These are phyloP conservation scores for Hylodesmum podocarpum DNA, from an alignment of 306 rosid genomes.

Conservation along the genomic window DNA sequence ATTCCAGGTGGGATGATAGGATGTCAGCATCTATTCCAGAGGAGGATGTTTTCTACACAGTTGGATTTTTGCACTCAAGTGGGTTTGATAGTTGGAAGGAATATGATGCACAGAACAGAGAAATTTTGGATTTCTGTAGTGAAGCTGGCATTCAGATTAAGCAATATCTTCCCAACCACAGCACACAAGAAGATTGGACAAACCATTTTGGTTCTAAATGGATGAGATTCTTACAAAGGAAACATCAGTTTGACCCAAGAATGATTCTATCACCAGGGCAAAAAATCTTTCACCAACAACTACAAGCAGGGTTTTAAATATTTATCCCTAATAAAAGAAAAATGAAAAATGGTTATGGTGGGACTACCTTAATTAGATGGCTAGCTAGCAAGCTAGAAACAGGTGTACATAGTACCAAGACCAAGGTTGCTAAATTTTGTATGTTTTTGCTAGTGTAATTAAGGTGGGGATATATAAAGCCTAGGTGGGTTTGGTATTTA, in stretches of 20 bases:
- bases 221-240: slow-evolving; percentile 56
- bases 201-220: slow-evolving; percentile 79
- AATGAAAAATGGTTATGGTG: not conserved
- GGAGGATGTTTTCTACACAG: slow-evolving; percentile 79
- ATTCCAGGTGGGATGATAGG: slow-evolving; percentile 74
- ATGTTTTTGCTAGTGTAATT: not conserved
- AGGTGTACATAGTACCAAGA: not conserved
- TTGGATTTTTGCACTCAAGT: slow-evolving; percentile 74
- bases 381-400: slow-evolving; percentile 18
- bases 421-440: slow-evolving; percentile 21
- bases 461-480: not conserved
- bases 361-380: not conserved
- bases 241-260: slow-evolving; percentile 74
- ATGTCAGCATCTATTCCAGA: slow-evolving; percentile 72
- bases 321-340: not conserved
- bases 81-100: slow-evolving; percentile 71
- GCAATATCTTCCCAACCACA: slow-evolving; percentile 73
- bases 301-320: not conserved
- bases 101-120: slow-evolving; percentile 64
- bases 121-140: slow-evolving; percentile 60
- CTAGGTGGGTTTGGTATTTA: not conserved
- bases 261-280: slow-evolving; percentile 91
- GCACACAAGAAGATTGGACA: slow-evolving; percentile 59
- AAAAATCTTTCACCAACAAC: slow-evolving; percentile 49
- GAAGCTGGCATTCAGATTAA: slow-evolving; percentile 55